Conservation (phyloP, 768 basidiomycete genomes). For the Hygrocybe punicea region DNA sequence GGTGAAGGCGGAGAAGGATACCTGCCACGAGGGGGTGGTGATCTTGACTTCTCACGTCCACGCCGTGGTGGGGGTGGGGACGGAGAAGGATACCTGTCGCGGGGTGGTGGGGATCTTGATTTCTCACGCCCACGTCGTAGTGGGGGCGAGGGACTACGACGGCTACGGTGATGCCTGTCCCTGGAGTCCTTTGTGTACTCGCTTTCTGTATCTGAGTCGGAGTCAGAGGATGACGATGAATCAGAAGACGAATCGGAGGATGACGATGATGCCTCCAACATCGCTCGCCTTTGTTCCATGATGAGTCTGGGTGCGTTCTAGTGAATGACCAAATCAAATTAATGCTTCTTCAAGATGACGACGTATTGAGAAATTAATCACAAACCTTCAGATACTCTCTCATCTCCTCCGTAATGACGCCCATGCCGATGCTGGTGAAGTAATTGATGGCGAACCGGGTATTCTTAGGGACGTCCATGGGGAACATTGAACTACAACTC, state of each 20-base stretch:
- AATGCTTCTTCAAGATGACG: constrained; percentile 6
- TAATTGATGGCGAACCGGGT: constrained; percentile 97
- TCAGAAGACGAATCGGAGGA: constrained; percentile 36
- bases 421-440: constrained; percentile 92
- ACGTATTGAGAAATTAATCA: background rate
- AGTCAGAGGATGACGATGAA: constrained; percentile 35
- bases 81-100: constrained; percentile 24
- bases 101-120: constrained; percentile 19
- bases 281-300: constrained; percentile 89
- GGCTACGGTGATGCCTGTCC: constrained; percentile 14
- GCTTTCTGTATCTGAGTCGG: constrained; percentile 13
- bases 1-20: constrained; percentile 22
- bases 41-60: constrained; percentile 17
- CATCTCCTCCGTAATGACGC: constrained; percentile 92
- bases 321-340: background rate
- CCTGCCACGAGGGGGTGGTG: constrained; percentile 18
- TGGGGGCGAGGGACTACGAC: constrained; percentile 16
- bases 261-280: constrained; percentile 66
- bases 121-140: constrained; percentile 15
- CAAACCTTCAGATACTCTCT: constrained; percentile 88
- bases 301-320: constrained; percentile 91
- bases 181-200: constrained; percentile 18
- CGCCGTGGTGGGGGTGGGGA: constrained; percentile 9
- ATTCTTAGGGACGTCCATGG: constrained; percentile 92
- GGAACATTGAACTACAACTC: constrained; percentile 85